A percentile compares a stretch with the other conserved stretches of the same genome.
Conservation (phyloP, 768 basidiomycete genomes). For the Xerocomellus amylosporus region DNA sequence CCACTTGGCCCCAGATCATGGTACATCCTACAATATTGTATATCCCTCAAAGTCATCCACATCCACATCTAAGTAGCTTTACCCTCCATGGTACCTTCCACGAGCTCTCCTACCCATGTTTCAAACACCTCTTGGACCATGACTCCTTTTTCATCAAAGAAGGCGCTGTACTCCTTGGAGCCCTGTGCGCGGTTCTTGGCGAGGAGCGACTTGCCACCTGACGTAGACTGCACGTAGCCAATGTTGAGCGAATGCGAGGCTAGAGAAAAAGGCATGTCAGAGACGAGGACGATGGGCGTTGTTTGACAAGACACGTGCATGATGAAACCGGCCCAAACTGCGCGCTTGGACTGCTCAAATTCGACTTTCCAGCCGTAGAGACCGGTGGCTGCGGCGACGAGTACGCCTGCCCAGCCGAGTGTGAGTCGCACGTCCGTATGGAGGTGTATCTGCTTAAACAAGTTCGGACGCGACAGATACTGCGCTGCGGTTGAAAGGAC, state of each 20-base stretch:
- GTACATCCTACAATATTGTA: slow-evolving; percentile 31
- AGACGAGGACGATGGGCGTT: neutral
- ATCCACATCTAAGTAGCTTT: slow-evolving; percentile 42
- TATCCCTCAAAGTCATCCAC: slow-evolving; percentile 5
- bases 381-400: slow-evolving; percentile 77
- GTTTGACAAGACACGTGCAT: slow-evolving; percentile 48
- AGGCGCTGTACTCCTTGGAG: slow-evolving; percentile 58
- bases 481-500: slow-evolving; percentile 31
- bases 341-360: slow-evolving; percentile 86
- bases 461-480: slow-evolving; percentile 75
- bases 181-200: slow-evolving; percentile 62
- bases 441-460: slow-evolving; percentile 82
- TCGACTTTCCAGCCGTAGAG: slow-evolving; percentile 83
- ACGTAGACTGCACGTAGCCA: slow-evolving; percentile 74
- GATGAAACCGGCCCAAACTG: slow-evolving; percentile 75
- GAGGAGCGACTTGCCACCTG: slow-evolving; percentile 82
- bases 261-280: slow-evolving; percentile 31
- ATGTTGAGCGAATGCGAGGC: slow-evolving; percentile 69
- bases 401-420: slow-evolving; percentile 83
- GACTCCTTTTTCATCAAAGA: slow-evolving; percentile 79
- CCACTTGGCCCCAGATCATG: slow-evolving; percentile 51
- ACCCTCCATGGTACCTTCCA: slow-evolving; percentile 71
- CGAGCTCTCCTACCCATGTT: slow-evolving; percentile 72
- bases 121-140: slow-evolving; percentile 78
- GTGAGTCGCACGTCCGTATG: slow-evolving; percentile 88